These are phyloP conservation scores for Vitis riparia DNA, from an alignment of 164 flowering plant genomes.

Conservation along the genomic window DNA sequence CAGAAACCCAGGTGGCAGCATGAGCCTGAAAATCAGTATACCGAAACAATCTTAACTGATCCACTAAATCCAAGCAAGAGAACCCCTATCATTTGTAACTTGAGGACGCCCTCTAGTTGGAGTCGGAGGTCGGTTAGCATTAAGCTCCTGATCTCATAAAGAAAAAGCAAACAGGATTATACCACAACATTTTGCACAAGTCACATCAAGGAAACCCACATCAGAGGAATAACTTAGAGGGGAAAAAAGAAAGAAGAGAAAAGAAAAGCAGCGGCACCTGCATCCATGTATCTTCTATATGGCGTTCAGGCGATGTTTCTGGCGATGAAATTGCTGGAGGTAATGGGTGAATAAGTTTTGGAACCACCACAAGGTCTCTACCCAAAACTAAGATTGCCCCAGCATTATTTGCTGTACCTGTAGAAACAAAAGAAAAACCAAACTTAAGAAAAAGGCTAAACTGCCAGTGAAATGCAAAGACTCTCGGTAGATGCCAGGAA, in stretches of 20 bases:
- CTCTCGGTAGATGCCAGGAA: not conserved
- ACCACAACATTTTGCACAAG: constrained; percentile 1
- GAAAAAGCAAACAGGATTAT: not conserved
- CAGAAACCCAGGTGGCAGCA: constrained; percentile 35
- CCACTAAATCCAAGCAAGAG: constrained; percentile 90
- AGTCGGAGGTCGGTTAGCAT: constrained; percentile 98
- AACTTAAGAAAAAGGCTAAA: constrained; percentile 1
- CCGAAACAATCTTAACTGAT: constrained; percentile 6
- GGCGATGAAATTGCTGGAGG: constrained; percentile 95
- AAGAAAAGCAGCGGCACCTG: constrained; percentile 54
- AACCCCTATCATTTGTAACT: constrained; percentile 82
- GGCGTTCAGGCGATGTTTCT: constrained; percentile 91
- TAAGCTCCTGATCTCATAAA: constrained; percentile 72
- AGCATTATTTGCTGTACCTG: constrained; percentile 99
- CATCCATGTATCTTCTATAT: constrained; percentile 99
- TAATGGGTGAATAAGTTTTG: constrained; percentile 96
- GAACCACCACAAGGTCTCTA: constrained; percentile 98
- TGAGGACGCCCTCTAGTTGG: constrained; percentile 99
- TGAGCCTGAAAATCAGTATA: constrained; percentile 23
- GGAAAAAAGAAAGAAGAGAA: not conserved
- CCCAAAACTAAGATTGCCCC: constrained; percentile 99
- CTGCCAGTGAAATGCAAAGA: constrained; percentile 1
- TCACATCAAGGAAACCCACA: too few species aligned
- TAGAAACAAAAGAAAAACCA: constrained; percentile 6
- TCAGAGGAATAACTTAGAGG: not conserved